phyloP scores from a whole-genome alignment of 257 asterid genomes.

The Scutellaria minor region DNA sequence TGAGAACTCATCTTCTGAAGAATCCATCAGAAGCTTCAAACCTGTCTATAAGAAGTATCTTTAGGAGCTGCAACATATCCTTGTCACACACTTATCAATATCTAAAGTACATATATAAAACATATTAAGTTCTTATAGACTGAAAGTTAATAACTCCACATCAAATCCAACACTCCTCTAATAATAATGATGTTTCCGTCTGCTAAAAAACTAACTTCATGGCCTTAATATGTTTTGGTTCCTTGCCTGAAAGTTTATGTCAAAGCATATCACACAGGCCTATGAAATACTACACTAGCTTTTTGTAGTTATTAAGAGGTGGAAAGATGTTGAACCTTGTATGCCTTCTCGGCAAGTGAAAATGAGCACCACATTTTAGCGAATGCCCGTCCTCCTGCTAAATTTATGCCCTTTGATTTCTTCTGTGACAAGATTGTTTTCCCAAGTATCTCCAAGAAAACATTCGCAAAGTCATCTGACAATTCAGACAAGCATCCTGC shows the following conservation, averaged over 20 bases:
- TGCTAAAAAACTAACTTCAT: conserved; percentile 25
- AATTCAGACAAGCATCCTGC: conserved; percentile 74
- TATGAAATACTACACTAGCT: conserved; percentile 18
- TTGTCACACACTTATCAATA: conserved; percentile 28
- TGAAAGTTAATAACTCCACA: background rate
- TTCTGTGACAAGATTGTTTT: conserved; percentile 52
- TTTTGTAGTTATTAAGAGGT: conserved; percentile 22
- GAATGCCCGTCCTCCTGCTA: conserved; percentile 69
- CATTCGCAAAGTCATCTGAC: conserved; percentile 74
- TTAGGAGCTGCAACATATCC: conserved; percentile 35
- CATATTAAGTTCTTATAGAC: background rate
- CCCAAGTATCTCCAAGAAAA: conserved; percentile 73
- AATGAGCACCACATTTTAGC: conserved; percentile 60
- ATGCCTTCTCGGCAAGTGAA: conserved; percentile 67
- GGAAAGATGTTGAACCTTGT: conserved; percentile 64
- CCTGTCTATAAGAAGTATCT: conserved; percentile 65
- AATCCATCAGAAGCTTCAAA: conserved; percentile 66
- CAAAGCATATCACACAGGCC: conserved; percentile 18
- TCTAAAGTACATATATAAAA: conserved; percentile 25
- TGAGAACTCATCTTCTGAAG: conserved; percentile 68
- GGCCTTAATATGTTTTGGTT: conserved; percentile 15
- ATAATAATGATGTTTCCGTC: background rate
- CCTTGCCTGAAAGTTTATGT: conserved; percentile 2
- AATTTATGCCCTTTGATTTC: conserved; percentile 53
- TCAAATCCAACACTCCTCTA: conserved; percentile 7